Evolutionary conservation across 345 rosid genomes (phyloP).

Genomic region (Melaleuca alternifolia): DNA sequence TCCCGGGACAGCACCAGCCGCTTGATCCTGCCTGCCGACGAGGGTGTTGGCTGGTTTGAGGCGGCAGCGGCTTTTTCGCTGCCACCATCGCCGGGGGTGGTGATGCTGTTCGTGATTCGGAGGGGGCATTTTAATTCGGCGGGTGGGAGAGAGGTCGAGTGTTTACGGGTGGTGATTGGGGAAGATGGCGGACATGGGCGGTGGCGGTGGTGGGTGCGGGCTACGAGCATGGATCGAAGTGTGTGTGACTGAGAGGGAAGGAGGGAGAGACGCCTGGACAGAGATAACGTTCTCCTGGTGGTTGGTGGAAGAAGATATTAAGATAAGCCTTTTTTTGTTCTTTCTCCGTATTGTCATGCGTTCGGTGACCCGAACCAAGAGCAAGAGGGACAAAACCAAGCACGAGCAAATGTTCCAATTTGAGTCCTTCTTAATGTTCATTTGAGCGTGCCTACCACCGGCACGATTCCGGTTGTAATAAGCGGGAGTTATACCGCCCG

Average conservation of each 20-base stretch:
- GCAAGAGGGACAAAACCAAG: background rate
- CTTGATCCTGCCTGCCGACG: conserved; percentile 53
- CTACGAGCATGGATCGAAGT: background rate
- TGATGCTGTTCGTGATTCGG: background rate
- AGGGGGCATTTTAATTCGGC: background rate
- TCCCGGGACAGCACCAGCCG: conserved; percentile 55
- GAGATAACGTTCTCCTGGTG: background rate
- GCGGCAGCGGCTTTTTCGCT: background rate
- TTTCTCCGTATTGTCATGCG: background rate
- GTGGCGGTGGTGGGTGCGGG: background rate
- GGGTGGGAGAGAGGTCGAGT: background rate
- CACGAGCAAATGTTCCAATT: background rate
- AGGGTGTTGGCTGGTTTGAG: background rate
- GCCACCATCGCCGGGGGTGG: background rate
- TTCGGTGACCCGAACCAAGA: background rate
- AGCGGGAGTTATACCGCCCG: accelerated
- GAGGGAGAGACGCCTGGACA: background rate
- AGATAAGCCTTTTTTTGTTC: background rate
- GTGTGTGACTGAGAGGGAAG: background rate
- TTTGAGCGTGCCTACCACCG: background rate
- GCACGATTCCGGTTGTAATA: background rate
- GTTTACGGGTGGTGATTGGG: background rate
- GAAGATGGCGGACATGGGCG: background rate
- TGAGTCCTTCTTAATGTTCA: background rate
- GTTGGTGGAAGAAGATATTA: background rate